A percentile compares a stretch with the other conserved stretches of the same genome.
These are phyloP conservation scores for Solanum pimpinellifolium DNA, from an alignment of 257 asterid species.

Conservation along the genomic window DNA sequence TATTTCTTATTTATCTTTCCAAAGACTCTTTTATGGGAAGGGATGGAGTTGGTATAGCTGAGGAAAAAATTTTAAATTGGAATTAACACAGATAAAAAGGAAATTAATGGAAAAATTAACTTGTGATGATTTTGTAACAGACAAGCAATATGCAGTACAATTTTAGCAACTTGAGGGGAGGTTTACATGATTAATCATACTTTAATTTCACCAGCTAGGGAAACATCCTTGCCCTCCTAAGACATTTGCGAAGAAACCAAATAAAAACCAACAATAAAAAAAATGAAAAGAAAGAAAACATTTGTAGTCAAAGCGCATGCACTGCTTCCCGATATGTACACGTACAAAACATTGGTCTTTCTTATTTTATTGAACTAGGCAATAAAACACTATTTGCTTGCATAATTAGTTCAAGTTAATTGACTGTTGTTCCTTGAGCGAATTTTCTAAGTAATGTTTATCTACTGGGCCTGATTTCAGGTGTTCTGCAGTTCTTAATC, in stretches of 20 bases:
- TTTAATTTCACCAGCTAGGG: background rate
- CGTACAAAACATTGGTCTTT: background rate
- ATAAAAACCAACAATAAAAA: background rate
- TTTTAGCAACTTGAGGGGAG: background rate
- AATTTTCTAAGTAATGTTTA: background rate
- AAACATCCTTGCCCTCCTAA: background rate
- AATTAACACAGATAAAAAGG: background rate
- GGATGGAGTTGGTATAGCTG: background rate
- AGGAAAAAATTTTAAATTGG: background rate
- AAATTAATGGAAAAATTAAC: background rate
- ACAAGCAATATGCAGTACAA: background rate
- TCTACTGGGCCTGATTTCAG: background rate
- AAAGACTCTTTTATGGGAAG: background rate
- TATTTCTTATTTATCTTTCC: background rate
- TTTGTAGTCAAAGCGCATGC: background rate
- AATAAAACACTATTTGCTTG: background rate
- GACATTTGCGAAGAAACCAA: background rate
- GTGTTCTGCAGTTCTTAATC: background rate
- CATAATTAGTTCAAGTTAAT: background rate
- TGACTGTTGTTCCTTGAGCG: background rate
- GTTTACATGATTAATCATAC: background rate
- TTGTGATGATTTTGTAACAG: background rate
- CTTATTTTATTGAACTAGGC: background rate
- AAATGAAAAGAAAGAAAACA: background rate
- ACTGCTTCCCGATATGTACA: background rate